Percentiles rank a stretch among this genome's conserved stretches.
These are phyloP conservation scores for Pisolithus microcarpus DNA, from an alignment of 768 basidiomycete genomes.

Conservation along the genomic window DNA sequence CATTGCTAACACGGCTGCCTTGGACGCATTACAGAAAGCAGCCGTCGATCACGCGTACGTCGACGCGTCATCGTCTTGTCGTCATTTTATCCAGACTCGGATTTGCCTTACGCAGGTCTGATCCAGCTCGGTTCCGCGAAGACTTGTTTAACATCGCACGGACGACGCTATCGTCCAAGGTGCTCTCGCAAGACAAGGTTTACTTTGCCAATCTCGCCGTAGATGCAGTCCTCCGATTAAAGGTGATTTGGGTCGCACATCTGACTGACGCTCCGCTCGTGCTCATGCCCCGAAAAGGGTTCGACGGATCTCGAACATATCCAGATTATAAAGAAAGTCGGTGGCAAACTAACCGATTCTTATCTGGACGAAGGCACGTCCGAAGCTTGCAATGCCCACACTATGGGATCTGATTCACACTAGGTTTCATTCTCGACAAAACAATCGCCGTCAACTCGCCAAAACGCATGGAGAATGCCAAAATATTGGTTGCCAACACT, in stretches of 20 bases:
- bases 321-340: constrained; percentile 99
- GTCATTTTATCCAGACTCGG: background rate
- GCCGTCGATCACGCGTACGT: constrained; percentile 81
- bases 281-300: constrained; percentile 46
- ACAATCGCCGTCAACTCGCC: constrained; percentile 90
- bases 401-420: background rate
- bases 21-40: constrained; percentile 75
- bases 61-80: background rate
- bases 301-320: constrained; percentile 97
- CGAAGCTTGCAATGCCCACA: background rate
- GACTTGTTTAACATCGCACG: constrained; percentile 96
- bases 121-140: constrained; percentile 68
- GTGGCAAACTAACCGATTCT: constrained; percentile 95
- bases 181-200: constrained; percentile 92
- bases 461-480: constrained; percentile 64
- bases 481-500: constrained; percentile 70
- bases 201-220: constrained; percentile 98
- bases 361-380: constrained; percentile 89
- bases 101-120: constrained; percentile 39
- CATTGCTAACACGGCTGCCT: constrained; percentile 79
- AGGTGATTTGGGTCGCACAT: constrained; percentile 38
- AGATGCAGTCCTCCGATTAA: constrained; percentile 88
- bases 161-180: constrained; percentile 94
- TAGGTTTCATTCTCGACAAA: constrained; percentile 98
- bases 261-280: background rate